Base-by-base conservation (phyloP, 345 rosid species). In the Conringia planisiliqua region DNA sequence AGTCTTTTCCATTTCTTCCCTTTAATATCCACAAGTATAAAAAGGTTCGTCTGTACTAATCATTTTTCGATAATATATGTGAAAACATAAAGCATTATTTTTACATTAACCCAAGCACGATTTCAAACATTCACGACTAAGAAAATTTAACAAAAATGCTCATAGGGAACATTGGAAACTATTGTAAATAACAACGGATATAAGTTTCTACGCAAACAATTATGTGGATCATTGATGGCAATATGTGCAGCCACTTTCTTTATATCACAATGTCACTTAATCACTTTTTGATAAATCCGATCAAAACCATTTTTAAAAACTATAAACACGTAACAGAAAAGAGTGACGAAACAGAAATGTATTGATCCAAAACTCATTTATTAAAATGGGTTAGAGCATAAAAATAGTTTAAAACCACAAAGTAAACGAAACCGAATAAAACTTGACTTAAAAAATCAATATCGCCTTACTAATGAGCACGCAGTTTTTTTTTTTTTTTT, bases 341-440 rank as follows among this genome's bases (percentile, higher is more conserved):
- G 27, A 20, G 13, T 9, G 29, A 50, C 3, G 4, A 17, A 44
- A 7, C 22, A 47, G 8, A 47, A 8, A 17, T 47, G 10, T 17
- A 50, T 3, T 50, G 29, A 50, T 50, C 30, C 32, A 22, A 51
- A 24, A 51, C 16, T 12, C 62, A 18, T 59, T 12, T 35, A 36
- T 59, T 18, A 38, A 59, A 36, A 33, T 20, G 30, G 30, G 10
- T 20, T 36, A 10, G 14, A 60, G 30, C 2, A 18, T 1, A 36
- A 58, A 51, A 20, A 9, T 33, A 20, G n/a, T 58, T 58, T 57
- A 3, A 13, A 38, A 59, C 10, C 46, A 43, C 35, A 51, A 36
- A 51, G 73, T 70, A 70, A 43, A 57, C 64, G 43, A 57, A 38
- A 30, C 27, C 29, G 18, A 52, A 27, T 50, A 36, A 51, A 43